Conservation (phyloP, 208 protist genomes). For the Acanthamoeba royreba region DNA sequence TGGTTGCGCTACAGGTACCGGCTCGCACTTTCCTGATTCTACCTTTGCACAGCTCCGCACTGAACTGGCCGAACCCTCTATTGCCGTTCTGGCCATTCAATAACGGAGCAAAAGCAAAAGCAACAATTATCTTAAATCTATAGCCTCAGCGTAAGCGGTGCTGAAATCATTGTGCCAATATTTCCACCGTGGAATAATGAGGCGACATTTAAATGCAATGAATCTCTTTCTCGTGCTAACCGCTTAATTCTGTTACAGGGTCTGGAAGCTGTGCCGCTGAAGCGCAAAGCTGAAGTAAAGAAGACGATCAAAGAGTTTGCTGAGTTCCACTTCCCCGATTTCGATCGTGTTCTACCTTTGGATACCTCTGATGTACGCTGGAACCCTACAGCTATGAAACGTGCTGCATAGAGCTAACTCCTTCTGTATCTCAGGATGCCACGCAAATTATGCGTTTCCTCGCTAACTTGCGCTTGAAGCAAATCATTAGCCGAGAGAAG, state of each 20-base stretch:
- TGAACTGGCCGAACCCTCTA: background rate
- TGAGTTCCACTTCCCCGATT: conserved; percentile 41
- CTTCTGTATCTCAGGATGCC: too few relatives aligned
- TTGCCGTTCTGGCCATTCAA: conserved; percentile 10
- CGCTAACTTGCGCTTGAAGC: conserved; percentile 29
- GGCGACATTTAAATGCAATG: too few relatives aligned
- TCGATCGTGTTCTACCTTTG: conserved; percentile 26
- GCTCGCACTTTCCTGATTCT: too few relatives aligned
- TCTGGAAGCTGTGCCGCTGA: conserved; percentile 3
- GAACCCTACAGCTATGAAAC: too few relatives aligned
- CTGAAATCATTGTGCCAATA: background rate
- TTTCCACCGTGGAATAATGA: background rate
- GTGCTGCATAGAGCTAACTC: too few relatives aligned
- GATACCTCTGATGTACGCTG: conserved; percentile 41
- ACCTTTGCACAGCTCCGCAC: background rate
- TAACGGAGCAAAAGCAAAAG: background rate
- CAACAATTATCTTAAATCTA: too few relatives aligned
- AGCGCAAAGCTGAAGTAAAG: conserved; percentile 14
- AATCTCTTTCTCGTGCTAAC: background rate
- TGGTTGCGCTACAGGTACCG: conserved; percentile 31
- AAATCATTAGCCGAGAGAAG: conserved; percentile 12
- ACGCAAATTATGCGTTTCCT: conserved; percentile 49
- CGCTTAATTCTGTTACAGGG: background rate
- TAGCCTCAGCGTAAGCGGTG: background rate
- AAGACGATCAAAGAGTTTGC: conserved; percentile 43